These are phyloP conservation scores for Kwoniella dejecticola DNA, from an alignment of 768 basidiomycete species.

Conservation along the genomic window DNA sequence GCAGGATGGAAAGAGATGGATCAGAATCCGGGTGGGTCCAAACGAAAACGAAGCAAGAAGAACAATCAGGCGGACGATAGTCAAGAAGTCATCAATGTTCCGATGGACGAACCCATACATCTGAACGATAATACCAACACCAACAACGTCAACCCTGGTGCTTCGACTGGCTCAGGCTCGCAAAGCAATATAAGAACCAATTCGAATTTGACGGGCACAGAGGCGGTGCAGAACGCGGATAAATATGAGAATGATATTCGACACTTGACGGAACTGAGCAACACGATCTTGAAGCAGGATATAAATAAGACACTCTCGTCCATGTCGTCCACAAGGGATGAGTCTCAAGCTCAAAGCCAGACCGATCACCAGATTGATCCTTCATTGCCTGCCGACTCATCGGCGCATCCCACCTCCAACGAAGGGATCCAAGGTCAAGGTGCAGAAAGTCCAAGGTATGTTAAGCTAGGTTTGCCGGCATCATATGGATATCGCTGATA, in stretches of 20 bases:
- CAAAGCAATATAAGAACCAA: slow-evolving; percentile 4
- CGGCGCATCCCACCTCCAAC: no score
- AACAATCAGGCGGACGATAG: neutral
- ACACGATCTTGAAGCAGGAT: neutral
- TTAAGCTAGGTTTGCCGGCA: neutral
- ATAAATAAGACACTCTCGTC: neutral
- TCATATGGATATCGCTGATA: neutral
- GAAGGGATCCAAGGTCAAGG: slow-evolving; percentile 6
- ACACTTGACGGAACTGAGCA: slow-evolving; percentile 16
- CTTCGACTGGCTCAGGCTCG: neutral
- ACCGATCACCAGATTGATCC: neutral
- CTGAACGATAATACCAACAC: no score
- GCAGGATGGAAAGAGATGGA: slow-evolving; percentile 52
- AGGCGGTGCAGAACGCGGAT: neutral
- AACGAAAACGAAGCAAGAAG: slow-evolving; percentile 1
- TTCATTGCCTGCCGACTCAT: neutral
- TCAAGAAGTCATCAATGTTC: neutral
- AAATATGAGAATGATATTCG: slow-evolving; percentile 9
- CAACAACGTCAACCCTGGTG: no score
- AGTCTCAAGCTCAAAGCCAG: neutral
- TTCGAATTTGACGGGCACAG: neutral
- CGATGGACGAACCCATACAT: neutral
- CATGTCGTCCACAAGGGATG: neutral
- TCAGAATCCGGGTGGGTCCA: slow-evolving; percentile 5
- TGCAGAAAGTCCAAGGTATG: neutral